A percentile compares a stretch with the other conserved stretches of the same genome.
Evolutionary conservation across 2,329 filamentous ascomycete genomes (phyloP).

Genomic region (Apiospora marii): DNA sequence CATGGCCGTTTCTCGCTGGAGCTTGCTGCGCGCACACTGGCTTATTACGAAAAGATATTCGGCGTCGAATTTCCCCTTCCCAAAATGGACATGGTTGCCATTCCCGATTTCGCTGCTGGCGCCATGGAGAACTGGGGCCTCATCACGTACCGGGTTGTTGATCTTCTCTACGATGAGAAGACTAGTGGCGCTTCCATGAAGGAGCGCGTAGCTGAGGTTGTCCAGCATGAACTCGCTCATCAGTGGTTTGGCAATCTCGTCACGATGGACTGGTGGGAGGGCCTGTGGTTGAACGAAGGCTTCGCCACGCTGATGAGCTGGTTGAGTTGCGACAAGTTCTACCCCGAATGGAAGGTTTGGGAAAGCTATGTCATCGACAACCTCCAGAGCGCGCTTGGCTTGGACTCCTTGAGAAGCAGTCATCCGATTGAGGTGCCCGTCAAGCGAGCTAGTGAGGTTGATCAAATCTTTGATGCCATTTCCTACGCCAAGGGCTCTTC

Average conservation of each 20-base stretch:
- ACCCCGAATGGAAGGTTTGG: constrained; percentile 99
- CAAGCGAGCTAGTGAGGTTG: constrained; percentile 93
- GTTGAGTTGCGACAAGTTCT: constrained; percentile 85
- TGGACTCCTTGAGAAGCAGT: constrained; percentile 92
- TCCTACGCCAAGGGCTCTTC: constrained; percentile 98
- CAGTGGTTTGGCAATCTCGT: constrained; percentile 99
- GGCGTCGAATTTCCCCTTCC: constrained; percentile 85
- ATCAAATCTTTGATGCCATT: constrained; percentile 98
- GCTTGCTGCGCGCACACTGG: constrained; percentile 86
- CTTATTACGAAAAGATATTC: constrained; percentile 96
- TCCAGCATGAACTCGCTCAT: constrained; percentile 96
- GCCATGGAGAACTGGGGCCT: constrained; percentile 99
- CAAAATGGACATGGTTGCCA: constrained; percentile 96
- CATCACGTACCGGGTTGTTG: constrained; percentile 92
- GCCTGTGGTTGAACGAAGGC: constrained; percentile 93
- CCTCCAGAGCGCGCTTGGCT: constrained; percentile 83
- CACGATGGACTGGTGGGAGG: constrained; percentile 99
- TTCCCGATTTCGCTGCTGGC: constrained; percentile 93
- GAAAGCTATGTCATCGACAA: constrained; percentile 94
- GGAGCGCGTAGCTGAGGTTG: constrained; percentile 92
- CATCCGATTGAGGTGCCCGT: constrained; percentile 97
- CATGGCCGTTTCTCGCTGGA: constrained; percentile 91
- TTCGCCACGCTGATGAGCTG: constrained; percentile 93
- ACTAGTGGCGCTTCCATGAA: constrained; percentile 87
- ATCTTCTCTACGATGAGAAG: constrained; percentile 91